Conservation (phyloP, 1,284 basidiomycete species). For the Tilletia horrida region DNA sequence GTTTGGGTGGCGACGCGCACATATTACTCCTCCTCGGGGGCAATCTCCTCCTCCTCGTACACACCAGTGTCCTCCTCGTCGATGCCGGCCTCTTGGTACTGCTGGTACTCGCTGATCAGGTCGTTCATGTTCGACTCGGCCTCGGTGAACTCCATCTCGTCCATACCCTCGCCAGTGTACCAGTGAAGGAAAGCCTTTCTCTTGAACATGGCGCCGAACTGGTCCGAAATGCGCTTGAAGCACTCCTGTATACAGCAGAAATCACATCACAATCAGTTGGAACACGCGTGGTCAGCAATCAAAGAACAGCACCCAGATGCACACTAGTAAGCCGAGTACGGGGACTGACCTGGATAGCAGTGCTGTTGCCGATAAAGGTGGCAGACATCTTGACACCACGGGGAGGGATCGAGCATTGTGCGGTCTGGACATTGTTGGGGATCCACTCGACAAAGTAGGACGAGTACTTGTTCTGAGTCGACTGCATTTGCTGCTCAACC, state of each 20-base stretch:
- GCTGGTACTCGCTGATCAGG: slow-evolving; percentile 57
- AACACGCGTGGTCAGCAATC: too few relatives aligned
- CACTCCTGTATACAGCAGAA: slow-evolving; percentile 56
- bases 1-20: too few relatives aligned
- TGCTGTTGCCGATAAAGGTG: slow-evolving; percentile 56
- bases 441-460: slow-evolving; percentile 55
- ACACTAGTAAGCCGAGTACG: too few relatives aligned
- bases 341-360: slow-evolving; percentile 47
- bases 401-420: slow-evolving; percentile 53
- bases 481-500: slow-evolving; percentile 54
- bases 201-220: slow-evolving; percentile 55
- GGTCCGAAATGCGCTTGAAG: slow-evolving; percentile 54
- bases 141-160: slow-evolving; percentile 57
- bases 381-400: slow-evolving; percentile 54
- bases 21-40: slow-evolving; percentile 15
- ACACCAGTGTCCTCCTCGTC: slow-evolving; percentile 28
- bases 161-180: slow-evolving; percentile 57
- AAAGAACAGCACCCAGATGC: too few relatives aligned
- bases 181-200: slow-evolving; percentile 56
- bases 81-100: slow-evolving; percentile 34
- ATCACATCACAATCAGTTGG: too few relatives aligned
- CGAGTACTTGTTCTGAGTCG: slow-evolving; percentile 51
- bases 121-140: slow-evolving; percentile 55
- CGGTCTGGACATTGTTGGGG: slow-evolving; percentile 54
- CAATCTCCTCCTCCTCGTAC: slow-evolving; percentile 19